These are phyloP conservation scores for Coelastrella sp. DNA, from an alignment of 139 green algal species.

Conservation along the genomic window DNA sequence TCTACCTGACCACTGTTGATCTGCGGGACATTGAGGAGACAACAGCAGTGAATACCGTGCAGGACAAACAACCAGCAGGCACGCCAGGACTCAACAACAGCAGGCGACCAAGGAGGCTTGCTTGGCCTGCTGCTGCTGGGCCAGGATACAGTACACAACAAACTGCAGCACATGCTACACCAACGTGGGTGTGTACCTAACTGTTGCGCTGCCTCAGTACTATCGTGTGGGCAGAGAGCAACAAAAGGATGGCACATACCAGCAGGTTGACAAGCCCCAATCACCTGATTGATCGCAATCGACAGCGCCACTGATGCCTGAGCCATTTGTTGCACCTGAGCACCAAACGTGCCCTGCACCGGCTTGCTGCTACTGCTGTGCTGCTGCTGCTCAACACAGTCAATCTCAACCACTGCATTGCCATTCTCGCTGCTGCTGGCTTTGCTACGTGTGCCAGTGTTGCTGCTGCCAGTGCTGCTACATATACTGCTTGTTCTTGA, in stretches of 20 bases:
- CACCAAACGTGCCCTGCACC: background rate
- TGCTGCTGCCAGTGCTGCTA: background rate
- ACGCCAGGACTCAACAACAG: background rate
- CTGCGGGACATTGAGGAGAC: constrained; percentile 44
- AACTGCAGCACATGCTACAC: background rate
- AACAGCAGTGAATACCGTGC: background rate
- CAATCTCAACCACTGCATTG: constrained; percentile 49
- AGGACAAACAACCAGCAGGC: background rate
- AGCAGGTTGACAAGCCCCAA: background rate
- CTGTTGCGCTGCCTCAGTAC: background rate
- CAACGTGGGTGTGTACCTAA: too few species aligned
- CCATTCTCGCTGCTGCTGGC: background rate
- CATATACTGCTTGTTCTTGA: constrained; percentile 11
- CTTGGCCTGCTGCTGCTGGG: background rate
- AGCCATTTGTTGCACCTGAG: constrained; percentile 44
- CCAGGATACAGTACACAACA: background rate
- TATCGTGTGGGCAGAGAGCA: background rate
- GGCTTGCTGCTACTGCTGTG: background rate
- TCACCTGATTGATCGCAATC: constrained; percentile 61
- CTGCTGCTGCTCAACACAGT: constrained; percentile 47
- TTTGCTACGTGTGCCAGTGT: background rate
- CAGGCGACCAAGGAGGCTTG: background rate
- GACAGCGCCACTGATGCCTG: constrained; percentile 52
- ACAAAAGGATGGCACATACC: too few species aligned
- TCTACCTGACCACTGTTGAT: constrained; percentile 82